Evolutionary conservation across 306 rosid species (phyloP).

Genomic region (Prunus salicina): DNA sequence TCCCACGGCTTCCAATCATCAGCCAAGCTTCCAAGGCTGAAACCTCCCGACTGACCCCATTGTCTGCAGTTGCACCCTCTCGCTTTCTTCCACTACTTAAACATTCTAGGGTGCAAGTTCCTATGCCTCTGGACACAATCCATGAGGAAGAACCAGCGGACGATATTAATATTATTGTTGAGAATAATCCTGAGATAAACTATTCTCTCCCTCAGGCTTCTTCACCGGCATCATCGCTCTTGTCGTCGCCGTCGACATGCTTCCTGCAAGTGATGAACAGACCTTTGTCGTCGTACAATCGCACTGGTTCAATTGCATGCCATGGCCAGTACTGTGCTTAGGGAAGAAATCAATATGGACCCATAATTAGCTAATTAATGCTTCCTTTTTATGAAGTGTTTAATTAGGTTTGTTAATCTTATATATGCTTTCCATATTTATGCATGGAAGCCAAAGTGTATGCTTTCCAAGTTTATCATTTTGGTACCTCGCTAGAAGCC

Average conservation of each 20-base stretch:
- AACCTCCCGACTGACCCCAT: conserved; percentile 34
- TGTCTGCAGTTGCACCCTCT: conserved; percentile 36
- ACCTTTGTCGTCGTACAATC: conserved; percentile 5
- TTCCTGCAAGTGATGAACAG: conserved; percentile 16
- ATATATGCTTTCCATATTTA: too few relatives aligned
- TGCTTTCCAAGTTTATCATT: too few relatives aligned
- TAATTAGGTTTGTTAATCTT: too few relatives aligned
- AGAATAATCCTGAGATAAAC: neutral
- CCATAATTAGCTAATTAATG: too few relatives aligned
- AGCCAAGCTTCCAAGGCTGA: neutral
- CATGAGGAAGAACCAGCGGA: conserved; percentile 34
- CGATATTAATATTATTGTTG: neutral
- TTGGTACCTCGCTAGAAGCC: too few relatives aligned
- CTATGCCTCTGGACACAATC: conserved; percentile 36
- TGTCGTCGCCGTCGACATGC: conserved; percentile 12
- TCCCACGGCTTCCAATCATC: neutral
- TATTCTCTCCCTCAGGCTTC: neutral
- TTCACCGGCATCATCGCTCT: neutral
- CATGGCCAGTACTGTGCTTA: conserved; percentile 23
- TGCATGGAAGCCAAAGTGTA: too few relatives aligned
- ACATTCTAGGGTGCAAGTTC: conserved; percentile 21
- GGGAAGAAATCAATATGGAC: neutral
- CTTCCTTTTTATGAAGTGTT: too few relatives aligned
- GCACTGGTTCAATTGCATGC: neutral
- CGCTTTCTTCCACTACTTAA: neutral